phyloP scores from a whole-genome alignment of 768 basidiomycete species.

The Punctularia strigosozonata region DNA sequence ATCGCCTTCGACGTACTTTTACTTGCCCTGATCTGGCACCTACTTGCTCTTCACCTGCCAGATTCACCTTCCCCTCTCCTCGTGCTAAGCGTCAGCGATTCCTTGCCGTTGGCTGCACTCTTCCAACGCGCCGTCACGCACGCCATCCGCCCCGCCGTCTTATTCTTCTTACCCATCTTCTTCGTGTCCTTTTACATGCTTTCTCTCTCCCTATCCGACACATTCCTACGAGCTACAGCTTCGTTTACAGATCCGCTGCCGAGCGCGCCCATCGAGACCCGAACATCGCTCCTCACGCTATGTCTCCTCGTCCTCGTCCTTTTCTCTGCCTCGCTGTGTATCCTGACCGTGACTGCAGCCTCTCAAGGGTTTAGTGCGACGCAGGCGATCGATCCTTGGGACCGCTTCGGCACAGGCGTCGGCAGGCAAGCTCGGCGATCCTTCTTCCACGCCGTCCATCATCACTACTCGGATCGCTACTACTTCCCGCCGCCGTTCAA shows the following conservation, averaged over 20 bases:
- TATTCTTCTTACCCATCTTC: conserved; percentile 39
- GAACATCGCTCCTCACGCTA: conserved; percentile 30
- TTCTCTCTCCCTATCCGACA: conserved; percentile 35
- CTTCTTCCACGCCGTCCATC: conserved; percentile 24
- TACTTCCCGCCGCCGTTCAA: conserved; percentile 44
- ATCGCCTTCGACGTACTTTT: conserved; percentile 30
- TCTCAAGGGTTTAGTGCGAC: conserved; percentile 6
- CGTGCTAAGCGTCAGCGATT: conserved; percentile 24
- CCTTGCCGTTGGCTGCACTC: conserved; percentile 35
- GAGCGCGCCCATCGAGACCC: conserved; percentile 36
- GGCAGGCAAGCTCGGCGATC: conserved; percentile 32
- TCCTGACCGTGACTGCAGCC: conserved; percentile 19
- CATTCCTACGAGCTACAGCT: conserved; percentile 10
- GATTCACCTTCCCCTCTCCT: conserved; percentile 30
- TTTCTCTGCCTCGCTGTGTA: conserved; percentile 21
- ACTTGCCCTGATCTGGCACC: conserved; percentile 25
- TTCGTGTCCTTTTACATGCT: conserved; percentile 30
- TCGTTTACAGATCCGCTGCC: conserved; percentile 7
- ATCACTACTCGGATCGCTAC: conserved; percentile 23
- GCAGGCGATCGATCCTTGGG: conserved; percentile 23
- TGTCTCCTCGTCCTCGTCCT: conserved; percentile 21
- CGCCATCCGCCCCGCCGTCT: conserved; percentile 25
- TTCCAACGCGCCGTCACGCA: conserved; percentile 25
- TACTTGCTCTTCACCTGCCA: conserved; percentile 36
- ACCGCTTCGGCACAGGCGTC: conserved; percentile 30